Evolutionary conservation across 176 grass and related monocot species (phyloP).

Genomic region (Lolium rigidum): DNA sequence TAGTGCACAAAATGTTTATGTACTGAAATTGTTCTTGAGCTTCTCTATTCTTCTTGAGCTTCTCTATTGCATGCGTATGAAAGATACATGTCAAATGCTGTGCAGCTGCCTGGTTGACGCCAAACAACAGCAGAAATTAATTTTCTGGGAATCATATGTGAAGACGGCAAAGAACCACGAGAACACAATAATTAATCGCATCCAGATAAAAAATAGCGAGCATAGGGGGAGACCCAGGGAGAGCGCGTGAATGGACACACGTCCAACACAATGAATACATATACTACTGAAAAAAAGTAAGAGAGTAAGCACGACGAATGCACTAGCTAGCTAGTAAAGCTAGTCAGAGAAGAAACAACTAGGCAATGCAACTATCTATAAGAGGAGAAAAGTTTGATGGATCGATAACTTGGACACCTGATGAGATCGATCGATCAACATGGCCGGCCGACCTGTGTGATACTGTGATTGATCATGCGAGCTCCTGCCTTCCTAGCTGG

Average conservation of each 20-base stretch:
- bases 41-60: not conserved
- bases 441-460: not conserved
- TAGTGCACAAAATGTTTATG: not conserved
- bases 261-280: conserved; percentile 11
- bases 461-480: not conserved
- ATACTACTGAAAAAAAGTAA: not conserved
- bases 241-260: not conserved
- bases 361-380: not conserved
- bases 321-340: conserved; percentile 20
- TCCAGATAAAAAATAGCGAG: not conserved
- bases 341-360: not conserved
- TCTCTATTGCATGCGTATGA: not conserved
- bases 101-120: not conserved
- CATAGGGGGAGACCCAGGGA: not conserved
- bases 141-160: not conserved
- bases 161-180: conserved; percentile 7
- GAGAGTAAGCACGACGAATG: not conserved
- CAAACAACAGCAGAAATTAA: not conserved
- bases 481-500: conserved; percentile 15
- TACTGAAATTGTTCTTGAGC: no score
- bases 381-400: not conserved
- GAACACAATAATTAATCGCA: conserved; percentile 36
- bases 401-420: not conserved
- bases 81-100: not conserved
- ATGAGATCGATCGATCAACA: not conserved